Conservation (phyloP, 2,329 filamentous ascomycete species). For the Sporothrix pseudoabietina region DNA sequence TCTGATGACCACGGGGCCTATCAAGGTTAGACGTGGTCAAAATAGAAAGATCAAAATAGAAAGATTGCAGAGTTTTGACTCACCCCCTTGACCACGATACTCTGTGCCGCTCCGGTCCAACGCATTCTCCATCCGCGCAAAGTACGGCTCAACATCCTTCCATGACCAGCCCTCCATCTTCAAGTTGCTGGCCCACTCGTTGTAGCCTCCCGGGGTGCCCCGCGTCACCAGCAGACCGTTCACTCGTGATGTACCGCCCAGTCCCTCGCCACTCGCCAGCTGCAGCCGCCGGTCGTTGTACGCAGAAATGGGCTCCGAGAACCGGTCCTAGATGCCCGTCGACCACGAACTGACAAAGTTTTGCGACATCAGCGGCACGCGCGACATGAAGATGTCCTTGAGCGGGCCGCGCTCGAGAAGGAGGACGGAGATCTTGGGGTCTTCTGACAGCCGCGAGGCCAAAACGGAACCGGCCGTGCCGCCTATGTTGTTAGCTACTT, state of each 20-base stretch:
- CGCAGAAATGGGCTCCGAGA: conserved; percentile 38
- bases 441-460: conserved; percentile 49
- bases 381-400: conserved; percentile 38
- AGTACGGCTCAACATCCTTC: conserved; percentile 42
- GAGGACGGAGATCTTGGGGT: conserved; percentile 44
- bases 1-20: conserved; percentile 35
- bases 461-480: conserved; percentile 53
- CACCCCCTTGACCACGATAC: conserved; percentile 39
- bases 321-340: conserved; percentile 37
- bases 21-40: neutral
- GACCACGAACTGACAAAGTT: conserved; percentile 35
- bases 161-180: conserved; percentile 43
- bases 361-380: conserved; percentile 42
- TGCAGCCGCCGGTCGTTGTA: conserved; percentile 33
- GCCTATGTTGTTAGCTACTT: conserved; percentile 36
- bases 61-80: neutral
- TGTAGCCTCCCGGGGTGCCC: conserved; percentile 39
- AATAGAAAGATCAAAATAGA: neutral
- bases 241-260: conserved; percentile 42
- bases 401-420: conserved; percentile 44
- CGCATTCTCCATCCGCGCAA: conserved; percentile 39
- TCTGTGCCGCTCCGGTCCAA: conserved; percentile 31
- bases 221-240: conserved; percentile 43
- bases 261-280: conserved; percentile 38
- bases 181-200: conserved; percentile 38